Conservation (phyloP, 805 yeast genomes). For the Wickerhamomyces chaumierensis region DNA sequence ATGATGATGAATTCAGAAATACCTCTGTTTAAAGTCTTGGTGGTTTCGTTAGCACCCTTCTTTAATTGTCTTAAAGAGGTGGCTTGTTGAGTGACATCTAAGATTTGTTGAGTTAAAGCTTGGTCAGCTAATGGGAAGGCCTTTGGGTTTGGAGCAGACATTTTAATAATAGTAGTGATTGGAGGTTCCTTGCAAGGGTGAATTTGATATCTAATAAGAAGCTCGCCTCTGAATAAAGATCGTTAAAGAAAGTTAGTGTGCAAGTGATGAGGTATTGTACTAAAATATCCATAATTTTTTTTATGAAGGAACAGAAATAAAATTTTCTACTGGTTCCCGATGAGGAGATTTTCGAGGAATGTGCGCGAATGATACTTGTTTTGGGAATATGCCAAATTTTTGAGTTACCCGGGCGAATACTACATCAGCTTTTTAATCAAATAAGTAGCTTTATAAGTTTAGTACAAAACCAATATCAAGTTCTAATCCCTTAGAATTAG, state of each 20-base stretch:
- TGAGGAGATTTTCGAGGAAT: not conserved
- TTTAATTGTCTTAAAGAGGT: constrained; percentile 96
- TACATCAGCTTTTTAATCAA: no score
- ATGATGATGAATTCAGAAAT: constrained; percentile 96
- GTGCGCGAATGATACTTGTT: not conserved
- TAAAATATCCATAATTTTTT: not conserved
- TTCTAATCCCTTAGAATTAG: no score
- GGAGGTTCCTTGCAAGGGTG: constrained; percentile 34
- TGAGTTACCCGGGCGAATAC: no score
- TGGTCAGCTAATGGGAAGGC: constrained; percentile 99
- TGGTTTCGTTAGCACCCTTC: constrained; percentile 99
- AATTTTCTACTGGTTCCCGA: not conserved
- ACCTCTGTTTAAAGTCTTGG: constrained; percentile 99
- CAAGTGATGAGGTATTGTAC: no score
- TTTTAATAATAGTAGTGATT: constrained; percentile 16
- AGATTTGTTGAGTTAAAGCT: constrained; percentile 88
- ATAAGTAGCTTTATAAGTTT: no score
- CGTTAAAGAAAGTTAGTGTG: not conserved
- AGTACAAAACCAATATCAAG: no score
- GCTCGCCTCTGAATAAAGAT: constrained; percentile 19
- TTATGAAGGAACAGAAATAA: not conserved
- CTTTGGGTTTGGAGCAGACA: constrained; percentile 92
- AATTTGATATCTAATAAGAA: constrained; percentile 3
- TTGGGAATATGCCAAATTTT: not conserved
- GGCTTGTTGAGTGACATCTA: constrained; percentile 96